Evolutionary conservation across 2,329 filamentous ascomycete genomes (phyloP).

Genomic region (Aureobasidium sp.): DNA sequence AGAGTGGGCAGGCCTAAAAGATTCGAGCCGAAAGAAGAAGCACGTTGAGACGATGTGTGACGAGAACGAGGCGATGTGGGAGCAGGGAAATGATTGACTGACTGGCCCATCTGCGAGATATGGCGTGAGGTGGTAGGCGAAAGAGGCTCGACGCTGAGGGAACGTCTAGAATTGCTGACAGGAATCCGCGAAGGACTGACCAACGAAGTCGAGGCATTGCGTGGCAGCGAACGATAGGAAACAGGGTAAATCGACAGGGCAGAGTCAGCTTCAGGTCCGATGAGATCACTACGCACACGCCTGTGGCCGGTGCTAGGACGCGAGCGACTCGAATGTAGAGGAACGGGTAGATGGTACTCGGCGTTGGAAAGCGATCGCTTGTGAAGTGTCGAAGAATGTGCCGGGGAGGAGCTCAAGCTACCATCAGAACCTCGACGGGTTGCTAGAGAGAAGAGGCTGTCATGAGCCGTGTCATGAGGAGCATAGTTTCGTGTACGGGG

Average conservation of each 20-base stretch:
- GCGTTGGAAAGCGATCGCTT: conserved; percentile 11
- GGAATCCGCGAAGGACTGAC: conserved; percentile 22
- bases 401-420: conserved; percentile 34
- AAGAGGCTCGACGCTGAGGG: neutral
- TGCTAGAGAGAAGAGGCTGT: neutral
- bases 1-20: conserved; percentile 15
- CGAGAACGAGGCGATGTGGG: neutral
- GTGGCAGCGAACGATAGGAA: neutral
- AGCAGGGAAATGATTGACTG: conserved; percentile 7
- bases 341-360: neutral
- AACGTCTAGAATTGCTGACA: conserved; percentile 17
- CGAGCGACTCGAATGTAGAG: neutral
- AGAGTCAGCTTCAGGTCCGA: neutral
- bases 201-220: neutral
- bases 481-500: neutral
- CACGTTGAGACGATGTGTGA: neutral
- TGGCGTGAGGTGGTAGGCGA: conserved; percentile 3
- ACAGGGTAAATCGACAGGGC: neutral
- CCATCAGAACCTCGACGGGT: conserved; percentile 60
- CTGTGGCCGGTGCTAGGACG: neutral
- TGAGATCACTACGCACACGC: neutral
- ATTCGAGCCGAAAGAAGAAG: conserved; percentile 16
- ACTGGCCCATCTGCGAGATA: conserved; percentile 3
- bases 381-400: conserved; percentile 4
- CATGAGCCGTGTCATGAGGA: neutral